Percentiles rank a stretch among this genome's conserved stretches.
These are phyloP conservation scores for Neopestalotiopsis rosae DNA, from an alignment of 2,329 filamentous ascomycete species.

Conservation along the genomic window DNA sequence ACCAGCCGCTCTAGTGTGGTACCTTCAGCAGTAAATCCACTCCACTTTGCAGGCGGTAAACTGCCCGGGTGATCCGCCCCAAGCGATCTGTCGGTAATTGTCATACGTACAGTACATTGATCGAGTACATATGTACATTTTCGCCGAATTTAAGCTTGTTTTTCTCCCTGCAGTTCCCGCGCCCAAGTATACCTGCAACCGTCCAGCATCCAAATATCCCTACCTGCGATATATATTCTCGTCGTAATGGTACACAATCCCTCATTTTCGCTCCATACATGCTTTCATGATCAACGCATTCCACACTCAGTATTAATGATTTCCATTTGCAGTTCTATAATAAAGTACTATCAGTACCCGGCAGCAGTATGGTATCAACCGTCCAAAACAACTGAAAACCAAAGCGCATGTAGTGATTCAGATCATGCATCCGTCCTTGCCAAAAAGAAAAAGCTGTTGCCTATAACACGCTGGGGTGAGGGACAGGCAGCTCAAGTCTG, in stretches of 20 bases:
- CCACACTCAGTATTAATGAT: not conserved
- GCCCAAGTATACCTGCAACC: not conserved
- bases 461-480: not conserved
- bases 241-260: not conserved
- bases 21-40: not conserved
- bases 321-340: slow-evolving; percentile 8
- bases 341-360: slow-evolving; percentile 7
- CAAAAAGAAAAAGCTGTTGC: not conserved
- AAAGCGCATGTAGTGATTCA: slow-evolving; percentile 8
- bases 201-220: no score
- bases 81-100: slow-evolving; percentile 7
- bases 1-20: not conserved
- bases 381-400: slow-evolving; percentile 4
- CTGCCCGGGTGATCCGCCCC: slow-evolving; percentile 3
- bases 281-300: no score
- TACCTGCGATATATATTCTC: no score
- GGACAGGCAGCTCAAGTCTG: not conserved
- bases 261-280: not conserved
- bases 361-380: slow-evolving; percentile 16
- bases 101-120: not conserved
- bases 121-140: not conserved
- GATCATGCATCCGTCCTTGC: slow-evolving; percentile 2
- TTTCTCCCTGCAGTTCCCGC: slow-evolving; percentile 1
- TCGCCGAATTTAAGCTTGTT: slow-evolving; percentile 13
- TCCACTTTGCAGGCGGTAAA: not conserved